A percentile compares a stretch with the other conserved stretches of the same genome.
These are phyloP conservation scores for Pseudomassariella vexata DNA, from an alignment of 2,329 filamentous ascomycete genomes.

Conservation along the genomic window DNA sequence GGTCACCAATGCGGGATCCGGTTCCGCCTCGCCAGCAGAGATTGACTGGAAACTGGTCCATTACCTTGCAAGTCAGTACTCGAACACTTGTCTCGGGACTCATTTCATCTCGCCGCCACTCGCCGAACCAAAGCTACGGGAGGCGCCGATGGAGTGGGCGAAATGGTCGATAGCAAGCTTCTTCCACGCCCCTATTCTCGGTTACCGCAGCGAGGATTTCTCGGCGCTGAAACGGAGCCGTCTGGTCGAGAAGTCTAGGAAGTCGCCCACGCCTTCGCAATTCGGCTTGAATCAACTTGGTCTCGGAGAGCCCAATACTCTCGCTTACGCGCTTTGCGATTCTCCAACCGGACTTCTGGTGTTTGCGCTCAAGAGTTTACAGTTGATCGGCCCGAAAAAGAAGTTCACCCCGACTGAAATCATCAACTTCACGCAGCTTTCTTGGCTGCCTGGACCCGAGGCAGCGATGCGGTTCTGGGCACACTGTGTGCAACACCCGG, in stretches of 20 bases:
- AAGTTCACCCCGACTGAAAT: constrained; percentile 46
- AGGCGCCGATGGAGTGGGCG: constrained; percentile 41
- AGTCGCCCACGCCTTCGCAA: constrained; percentile 11
- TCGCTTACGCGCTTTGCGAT: constrained; percentile 56
- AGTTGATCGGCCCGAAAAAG: constrained; percentile 30
- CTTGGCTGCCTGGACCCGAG: constrained; percentile 64
- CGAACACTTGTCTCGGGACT: constrained; percentile 48
- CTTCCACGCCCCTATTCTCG: constrained; percentile 44
- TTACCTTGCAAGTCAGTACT: constrained; percentile 40
- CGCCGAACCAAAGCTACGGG: constrained; percentile 37
- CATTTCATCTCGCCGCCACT: constrained; percentile 57
- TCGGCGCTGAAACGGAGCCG: constrained; percentile 27
- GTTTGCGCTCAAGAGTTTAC: constrained; percentile 43
- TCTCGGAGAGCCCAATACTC: constrained; percentile 44
- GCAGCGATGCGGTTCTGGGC: constrained; percentile 52
- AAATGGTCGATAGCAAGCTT: constrained; percentile 51
- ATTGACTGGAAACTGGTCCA: constrained; percentile 47
- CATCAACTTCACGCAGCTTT: constrained; percentile 54
- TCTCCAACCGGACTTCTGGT: constrained; percentile 54
- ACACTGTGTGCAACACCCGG: constrained; percentile 31
- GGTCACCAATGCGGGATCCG: constrained; percentile 46
- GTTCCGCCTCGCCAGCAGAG: constrained; percentile 35
- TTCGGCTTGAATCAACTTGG: constrained; percentile 23
- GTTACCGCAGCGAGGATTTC: constrained; percentile 50
- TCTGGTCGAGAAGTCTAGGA: constrained; percentile 11